phyloP scores from a whole-genome alignment of 148 eudicot species.

The Nepenthes mirabilis region DNA sequence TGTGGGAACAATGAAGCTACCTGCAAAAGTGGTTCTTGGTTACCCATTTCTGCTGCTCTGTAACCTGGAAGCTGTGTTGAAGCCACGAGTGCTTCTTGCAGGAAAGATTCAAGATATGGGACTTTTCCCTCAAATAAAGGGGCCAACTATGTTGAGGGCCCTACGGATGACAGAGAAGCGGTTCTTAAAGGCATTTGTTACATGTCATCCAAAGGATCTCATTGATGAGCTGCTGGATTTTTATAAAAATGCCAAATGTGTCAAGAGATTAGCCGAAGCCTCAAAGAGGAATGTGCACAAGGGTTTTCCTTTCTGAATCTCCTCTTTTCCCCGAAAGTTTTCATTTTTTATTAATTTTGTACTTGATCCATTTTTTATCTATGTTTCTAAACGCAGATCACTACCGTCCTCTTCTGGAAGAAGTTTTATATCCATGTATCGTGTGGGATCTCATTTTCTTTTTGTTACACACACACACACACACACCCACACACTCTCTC shows the following conservation, averaged over 20 bases:
- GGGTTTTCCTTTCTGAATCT: slow-evolving; percentile 53
- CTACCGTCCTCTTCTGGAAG: too few species aligned
- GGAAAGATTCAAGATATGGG: slow-evolving; percentile 48
- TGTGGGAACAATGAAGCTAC: slow-evolving; percentile 45
- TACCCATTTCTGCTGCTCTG: slow-evolving; percentile 40
- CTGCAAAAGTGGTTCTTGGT: slow-evolving; percentile 22
- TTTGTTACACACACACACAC: too few species aligned
- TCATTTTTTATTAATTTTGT: too few species aligned
- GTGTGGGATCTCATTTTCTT: too few species aligned
- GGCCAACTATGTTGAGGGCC: slow-evolving; percentile 38
- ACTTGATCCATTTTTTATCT: too few species aligned
- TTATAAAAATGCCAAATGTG: slow-evolving; percentile 35
- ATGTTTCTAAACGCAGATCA: too few species aligned
- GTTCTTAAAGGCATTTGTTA: slow-evolving; percentile 34
- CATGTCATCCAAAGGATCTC: slow-evolving; percentile 37
- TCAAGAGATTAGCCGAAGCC: slow-evolving; percentile 43
- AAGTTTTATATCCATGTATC: too few species aligned
- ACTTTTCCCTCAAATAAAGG: slow-evolving; percentile 39
- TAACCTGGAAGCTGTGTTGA: slow-evolving; percentile 47
- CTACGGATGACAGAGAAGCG: slow-evolving; percentile 58
- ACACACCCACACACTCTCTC: too few species aligned
- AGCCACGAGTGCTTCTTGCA: slow-evolving; percentile 44
- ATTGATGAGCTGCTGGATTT: slow-evolving; percentile 31
- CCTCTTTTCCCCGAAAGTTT: background rate
- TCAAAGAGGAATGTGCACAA: slow-evolving; percentile 21